These are phyloP conservation scores for Pythium scleroteichum DNA, from an alignment of 352 stramenopile genomes.

Conservation along the genomic window DNA sequence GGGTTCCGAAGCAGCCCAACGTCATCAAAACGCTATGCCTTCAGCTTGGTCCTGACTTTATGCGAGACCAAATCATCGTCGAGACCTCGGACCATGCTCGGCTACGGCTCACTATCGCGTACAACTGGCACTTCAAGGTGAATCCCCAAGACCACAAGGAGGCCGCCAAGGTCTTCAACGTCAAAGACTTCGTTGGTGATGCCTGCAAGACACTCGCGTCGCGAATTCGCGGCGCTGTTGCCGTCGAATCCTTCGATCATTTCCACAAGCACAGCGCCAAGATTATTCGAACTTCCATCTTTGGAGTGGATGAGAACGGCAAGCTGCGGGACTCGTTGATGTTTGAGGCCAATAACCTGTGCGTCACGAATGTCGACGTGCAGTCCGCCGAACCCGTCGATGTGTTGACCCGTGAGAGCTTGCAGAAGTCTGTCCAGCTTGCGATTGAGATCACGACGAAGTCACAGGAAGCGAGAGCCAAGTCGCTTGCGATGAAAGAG, in stretches of 20 bases:
- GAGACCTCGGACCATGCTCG: constrained; percentile 81
- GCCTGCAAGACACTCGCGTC: constrained; percentile 81
- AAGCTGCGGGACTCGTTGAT: constrained; percentile 57
- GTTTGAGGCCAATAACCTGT: constrained; percentile 77
- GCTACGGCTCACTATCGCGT: constrained; percentile 74
- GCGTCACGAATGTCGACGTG: constrained; percentile 83
- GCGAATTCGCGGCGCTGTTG: constrained; percentile 72
- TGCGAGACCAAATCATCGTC: constrained; percentile 83
- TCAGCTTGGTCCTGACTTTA: constrained; percentile 81
- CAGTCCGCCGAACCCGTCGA: constrained; percentile 80
- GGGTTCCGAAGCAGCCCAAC: constrained; percentile 75
- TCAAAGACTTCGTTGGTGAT: constrained; percentile 81
- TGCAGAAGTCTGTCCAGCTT: constrained; percentile 83
- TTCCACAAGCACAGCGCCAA: constrained; percentile 83
- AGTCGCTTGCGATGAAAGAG: constrained; percentile 79
- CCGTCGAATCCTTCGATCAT: constrained; percentile 73
- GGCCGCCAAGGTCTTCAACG: constrained; percentile 74
- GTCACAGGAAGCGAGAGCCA: constrained; percentile 75
- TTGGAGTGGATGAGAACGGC: constrained; percentile 56
- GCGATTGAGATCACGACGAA: constrained; percentile 87
- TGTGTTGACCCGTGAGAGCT: constrained; percentile 63
- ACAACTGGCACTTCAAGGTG: constrained; percentile 85
- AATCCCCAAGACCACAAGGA: constrained; percentile 50
- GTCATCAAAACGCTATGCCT: constrained; percentile 79
- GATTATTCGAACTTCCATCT: constrained; percentile 84